phyloP scores from a whole-genome alignment of 805 yeast species.

The Candida saitoana region DNA sequence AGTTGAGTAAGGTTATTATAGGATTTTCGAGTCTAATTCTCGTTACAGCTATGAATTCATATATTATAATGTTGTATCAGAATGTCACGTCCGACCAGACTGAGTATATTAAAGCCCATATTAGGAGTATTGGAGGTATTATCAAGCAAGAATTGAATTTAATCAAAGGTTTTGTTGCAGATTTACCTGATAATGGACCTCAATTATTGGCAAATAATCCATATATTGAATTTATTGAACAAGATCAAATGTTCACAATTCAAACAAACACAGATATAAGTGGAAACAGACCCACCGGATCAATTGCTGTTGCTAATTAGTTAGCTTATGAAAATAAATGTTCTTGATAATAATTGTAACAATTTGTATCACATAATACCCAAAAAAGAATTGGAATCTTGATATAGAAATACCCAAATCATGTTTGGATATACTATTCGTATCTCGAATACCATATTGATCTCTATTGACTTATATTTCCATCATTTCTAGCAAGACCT shows the following conservation, averaged over 20 bases:
- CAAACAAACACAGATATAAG: background rate
- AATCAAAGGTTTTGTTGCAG: background rate
- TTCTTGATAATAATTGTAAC: too few relatives aligned
- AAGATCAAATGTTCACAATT: background rate
- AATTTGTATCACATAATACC: too few relatives aligned
- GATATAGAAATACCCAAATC: too few relatives aligned
- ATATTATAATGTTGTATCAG: background rate
- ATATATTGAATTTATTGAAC: background rate
- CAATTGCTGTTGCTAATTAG: too few relatives aligned
- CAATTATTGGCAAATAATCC: background rate
- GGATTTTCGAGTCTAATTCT: background rate
- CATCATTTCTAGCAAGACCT: too few relatives aligned
- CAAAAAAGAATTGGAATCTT: too few relatives aligned
- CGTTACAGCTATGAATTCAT: background rate
- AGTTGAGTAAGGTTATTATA: background rate
- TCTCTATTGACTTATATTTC: too few relatives aligned
- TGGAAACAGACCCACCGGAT: too few relatives aligned
- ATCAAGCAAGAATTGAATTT: background rate
- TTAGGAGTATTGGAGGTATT: background rate
- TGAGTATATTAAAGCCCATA: background rate
- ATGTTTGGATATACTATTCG: too few relatives aligned
- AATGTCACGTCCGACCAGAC: background rate
- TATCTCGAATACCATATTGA: too few relatives aligned
- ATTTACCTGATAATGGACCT: background rate
- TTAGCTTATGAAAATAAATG: too few relatives aligned